These are phyloP conservation scores for Ogataea polymorpha DNA, from an alignment of 805 yeast species.

Conservation along the genomic window DNA sequence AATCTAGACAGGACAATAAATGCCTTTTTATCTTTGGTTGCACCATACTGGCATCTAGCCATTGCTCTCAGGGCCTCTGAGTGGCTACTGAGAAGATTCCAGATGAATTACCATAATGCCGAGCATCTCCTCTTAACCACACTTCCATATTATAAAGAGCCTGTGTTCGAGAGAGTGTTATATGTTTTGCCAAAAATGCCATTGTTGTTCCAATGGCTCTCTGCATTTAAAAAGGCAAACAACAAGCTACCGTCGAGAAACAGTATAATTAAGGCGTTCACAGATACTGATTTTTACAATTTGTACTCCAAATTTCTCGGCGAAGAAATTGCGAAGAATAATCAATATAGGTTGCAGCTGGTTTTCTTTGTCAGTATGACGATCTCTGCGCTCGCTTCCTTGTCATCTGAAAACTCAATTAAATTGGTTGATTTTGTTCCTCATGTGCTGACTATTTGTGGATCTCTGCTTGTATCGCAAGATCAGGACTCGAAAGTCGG, in stretches of 20 bases:
- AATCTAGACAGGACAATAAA: constrained; percentile 72
- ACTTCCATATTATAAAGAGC: constrained; percentile 75
- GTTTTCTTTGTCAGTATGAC: constrained; percentile 76
- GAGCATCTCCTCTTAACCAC: constrained; percentile 70
- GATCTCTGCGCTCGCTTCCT: constrained; percentile 65
- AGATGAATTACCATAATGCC: constrained; percentile 75
- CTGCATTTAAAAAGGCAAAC: constrained; percentile 55
- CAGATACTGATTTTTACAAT: constrained; percentile 64
- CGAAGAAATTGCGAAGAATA: constrained; percentile 48
- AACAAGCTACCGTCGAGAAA: constrained; percentile 60
- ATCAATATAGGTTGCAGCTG: constrained; percentile 64
- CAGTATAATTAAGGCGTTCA: constrained; percentile 70
- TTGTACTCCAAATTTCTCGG: constrained; percentile 58
- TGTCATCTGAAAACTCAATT: constrained; percentile 40
- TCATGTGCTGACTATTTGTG: constrained; percentile 53
- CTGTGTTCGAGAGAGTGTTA: constrained; percentile 72
- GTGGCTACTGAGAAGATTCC: constrained; percentile 92
- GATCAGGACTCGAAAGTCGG: constrained; percentile 70
- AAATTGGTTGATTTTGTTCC: constrained; percentile 53
- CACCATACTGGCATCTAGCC: constrained; percentile 72
- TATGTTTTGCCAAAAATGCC: constrained; percentile 74
- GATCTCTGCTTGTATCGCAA: constrained; percentile 47
- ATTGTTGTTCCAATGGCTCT: constrained; percentile 70
- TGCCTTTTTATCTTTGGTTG: constrained; percentile 67
- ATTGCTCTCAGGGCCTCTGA: constrained; percentile 83